phyloP scores from a whole-genome alignment of 2,329 filamentous ascomycete genomes.

The Zarea fungicola region DNA sequence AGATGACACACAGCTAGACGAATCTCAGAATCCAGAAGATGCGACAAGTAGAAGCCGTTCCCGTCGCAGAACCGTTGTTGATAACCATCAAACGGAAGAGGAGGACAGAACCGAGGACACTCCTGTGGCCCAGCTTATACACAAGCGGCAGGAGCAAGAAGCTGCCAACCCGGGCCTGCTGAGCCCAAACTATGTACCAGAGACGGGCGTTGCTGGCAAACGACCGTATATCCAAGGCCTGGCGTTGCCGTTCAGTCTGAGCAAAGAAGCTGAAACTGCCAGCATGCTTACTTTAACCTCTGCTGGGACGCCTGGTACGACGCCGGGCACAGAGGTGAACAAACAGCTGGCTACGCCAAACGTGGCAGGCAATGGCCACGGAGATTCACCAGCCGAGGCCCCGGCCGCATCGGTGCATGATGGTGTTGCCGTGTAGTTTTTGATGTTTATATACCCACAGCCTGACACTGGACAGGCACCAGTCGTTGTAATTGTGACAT shows the following conservation, averaged over 20 bases:
- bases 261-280: slow-evolving; percentile 57
- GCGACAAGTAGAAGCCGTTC: slow-evolving; percentile 35
- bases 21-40: slow-evolving; percentile 18
- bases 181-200: slow-evolving; percentile 37
- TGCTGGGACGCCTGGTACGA: slow-evolving; percentile 22
- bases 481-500: not conserved
- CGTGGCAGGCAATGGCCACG: slow-evolving; percentile 22
- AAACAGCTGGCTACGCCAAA: slow-evolving; percentile 4
- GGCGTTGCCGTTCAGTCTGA: slow-evolving; percentile 67
- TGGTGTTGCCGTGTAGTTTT: not conserved
- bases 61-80: slow-evolving; percentile 41
- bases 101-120: slow-evolving; percentile 32
- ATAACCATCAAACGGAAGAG: slow-evolving; percentile 44
- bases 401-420: not conserved
- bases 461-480: not conserved
- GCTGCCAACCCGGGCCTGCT: slow-evolving; percentile 37
- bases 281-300: slow-evolving; percentile 65
- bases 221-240: slow-evolving; percentile 63
- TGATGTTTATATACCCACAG: fast-evolving
- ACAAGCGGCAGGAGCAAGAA: slow-evolving; percentile 35
- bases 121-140: slow-evolving; percentile 38
- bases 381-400: not conserved
- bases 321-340: slow-evolving; percentile 15
- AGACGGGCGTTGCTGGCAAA: slow-evolving; percentile 52
- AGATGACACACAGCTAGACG: slow-evolving; percentile 35